Base-by-base conservation (phyloP, 1,139 yeast species). In the Nadsonia commutata region DNA sequence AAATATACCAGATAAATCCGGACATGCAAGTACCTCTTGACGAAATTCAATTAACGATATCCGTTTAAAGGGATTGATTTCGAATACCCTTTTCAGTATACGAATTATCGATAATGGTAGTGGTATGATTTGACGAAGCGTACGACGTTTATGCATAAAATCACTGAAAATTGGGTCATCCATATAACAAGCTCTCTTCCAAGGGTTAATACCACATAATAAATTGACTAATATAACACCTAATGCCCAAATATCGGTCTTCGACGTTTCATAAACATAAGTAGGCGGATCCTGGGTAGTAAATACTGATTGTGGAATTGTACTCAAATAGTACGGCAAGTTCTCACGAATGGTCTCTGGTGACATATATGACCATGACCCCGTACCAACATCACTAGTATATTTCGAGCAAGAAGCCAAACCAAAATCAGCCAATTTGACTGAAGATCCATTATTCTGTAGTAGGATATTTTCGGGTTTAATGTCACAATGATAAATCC, bases 331-430 rank as follows among this genome's bases (percentile, higher is more conserved):
- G n/a, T n/a, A n/a, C n/a, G n/a, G n/a, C n/a, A n/a, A n/a, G n/a
- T n/a, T n/a, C n/a, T n/a, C n/a, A n/a, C n/a, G n/a, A n/a, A n/a
- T n/a, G 57, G 94, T 68, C 61, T 85, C 95, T 5, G 96, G 96
- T 0, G 95, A 84, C 95, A 86, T 86, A 64, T 86, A 86, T 60
- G 82, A 86, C 31, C 84, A 73, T 4, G 93, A 80, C 0, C 96
- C 96, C 48, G 94, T 73, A 50, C 94, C 85, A 37, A 79, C 76
- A 53, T 81, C 82, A 45, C 79, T 73, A 43, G 80, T 74, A 45
- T 64, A 64, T 41, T 70, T 64, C 5, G 76, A 70, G 46, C 71
- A 68, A 49, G 86, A 75, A 16, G 95, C 85, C 20, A 86, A 68
- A 2, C 96, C 96, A 56, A 86, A 86, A 61, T 86, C 96, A 31